phyloP scores from a whole-genome alignment of 306 rosid genomes.

The Begonia loranthoides region DNA sequence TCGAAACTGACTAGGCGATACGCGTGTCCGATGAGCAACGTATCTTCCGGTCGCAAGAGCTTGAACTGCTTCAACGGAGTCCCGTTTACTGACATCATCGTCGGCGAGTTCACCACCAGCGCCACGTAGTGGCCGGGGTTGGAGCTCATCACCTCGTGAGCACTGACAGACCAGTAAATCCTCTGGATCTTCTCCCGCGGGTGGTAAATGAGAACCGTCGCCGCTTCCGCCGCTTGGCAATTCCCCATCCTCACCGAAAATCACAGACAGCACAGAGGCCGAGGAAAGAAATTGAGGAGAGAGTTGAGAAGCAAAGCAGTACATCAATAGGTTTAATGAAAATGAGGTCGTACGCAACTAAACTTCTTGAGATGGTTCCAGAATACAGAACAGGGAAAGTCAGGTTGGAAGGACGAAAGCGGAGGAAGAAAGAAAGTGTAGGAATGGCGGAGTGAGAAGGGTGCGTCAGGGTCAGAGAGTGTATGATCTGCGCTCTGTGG shows the following conservation, averaged over 20 bases:
- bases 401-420: too few species aligned
- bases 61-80: conserved; percentile 55
- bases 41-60: conserved; percentile 83
- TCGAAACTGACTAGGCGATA: conserved; percentile 72
- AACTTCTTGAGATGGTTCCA: too few species aligned
- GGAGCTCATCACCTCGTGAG: conserved; percentile 50
- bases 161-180: conserved; percentile 74
- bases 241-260: conserved; percentile 70
- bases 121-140: conserved; percentile 92
- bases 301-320: too few species aligned
- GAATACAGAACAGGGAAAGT: too few species aligned
- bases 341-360: too few species aligned
- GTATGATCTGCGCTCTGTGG: too few species aligned
- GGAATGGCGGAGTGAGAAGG: too few species aligned
- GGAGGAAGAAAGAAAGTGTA: too few species aligned
- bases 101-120: conserved; percentile 33
- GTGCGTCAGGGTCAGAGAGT: too few species aligned
- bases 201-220: conserved; percentile 70
- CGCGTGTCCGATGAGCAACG: conserved; percentile 69
- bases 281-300: too few species aligned
- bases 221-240: conserved; percentile 88
- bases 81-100: conserved; percentile 33
- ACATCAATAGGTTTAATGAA: too few species aligned
- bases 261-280: too few species aligned
- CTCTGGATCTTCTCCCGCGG: conserved; percentile 59